Percentiles rank a stretch among this genome's conserved stretches.
These are phyloP conservation scores for Pichia sp. DNA, from an alignment of 1,139 yeast genomes.

Conservation along the genomic window DNA sequence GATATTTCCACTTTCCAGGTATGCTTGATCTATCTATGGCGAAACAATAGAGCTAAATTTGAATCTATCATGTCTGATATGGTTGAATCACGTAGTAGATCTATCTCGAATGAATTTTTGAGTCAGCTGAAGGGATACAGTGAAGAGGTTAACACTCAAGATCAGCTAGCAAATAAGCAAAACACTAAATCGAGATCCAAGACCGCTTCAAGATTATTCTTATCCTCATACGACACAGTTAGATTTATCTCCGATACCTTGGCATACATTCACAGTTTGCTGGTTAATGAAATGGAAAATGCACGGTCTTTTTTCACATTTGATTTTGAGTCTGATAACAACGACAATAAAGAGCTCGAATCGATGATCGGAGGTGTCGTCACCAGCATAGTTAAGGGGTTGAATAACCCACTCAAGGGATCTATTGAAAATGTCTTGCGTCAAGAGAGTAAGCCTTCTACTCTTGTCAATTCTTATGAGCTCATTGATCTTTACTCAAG, in stretches of 20 bases:
- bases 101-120: slow-evolving; percentile 51
- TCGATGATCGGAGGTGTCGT: slow-evolving; percentile 33
- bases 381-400: slow-evolving; percentile 40
- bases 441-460: slow-evolving; percentile 51
- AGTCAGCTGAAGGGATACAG: slow-evolving; percentile 40
- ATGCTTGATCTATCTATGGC: slow-evolving; percentile 23
- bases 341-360: slow-evolving; percentile 18
- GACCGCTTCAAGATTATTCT: slow-evolving; percentile 29
- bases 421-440: slow-evolving; percentile 64
- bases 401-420: slow-evolving; percentile 43
- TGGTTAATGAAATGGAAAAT: slow-evolving; percentile 82
- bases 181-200: slow-evolving; percentile 19
- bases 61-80: slow-evolving; percentile 50
- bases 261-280: slow-evolving; percentile 85
- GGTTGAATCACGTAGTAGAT: slow-evolving; percentile 51
- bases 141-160: slow-evolving; percentile 16
- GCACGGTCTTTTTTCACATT: slow-evolving; percentile 48
- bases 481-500: slow-evolving; percentile 59
- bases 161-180: not conserved
- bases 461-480: slow-evolving; percentile 52
- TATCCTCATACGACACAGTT: slow-evolving; percentile 73
- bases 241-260: slow-evolving; percentile 81
- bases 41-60: slow-evolving; percentile 31
- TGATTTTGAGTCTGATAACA: slow-evolving; percentile 14
- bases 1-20: slow-evolving; percentile 20